Evolutionary conservation across 2,329 filamentous ascomycete genomes (phyloP), one percentile per base, ranked within the genome.

Genomic region (Apiospora saccharicola): DNA sequence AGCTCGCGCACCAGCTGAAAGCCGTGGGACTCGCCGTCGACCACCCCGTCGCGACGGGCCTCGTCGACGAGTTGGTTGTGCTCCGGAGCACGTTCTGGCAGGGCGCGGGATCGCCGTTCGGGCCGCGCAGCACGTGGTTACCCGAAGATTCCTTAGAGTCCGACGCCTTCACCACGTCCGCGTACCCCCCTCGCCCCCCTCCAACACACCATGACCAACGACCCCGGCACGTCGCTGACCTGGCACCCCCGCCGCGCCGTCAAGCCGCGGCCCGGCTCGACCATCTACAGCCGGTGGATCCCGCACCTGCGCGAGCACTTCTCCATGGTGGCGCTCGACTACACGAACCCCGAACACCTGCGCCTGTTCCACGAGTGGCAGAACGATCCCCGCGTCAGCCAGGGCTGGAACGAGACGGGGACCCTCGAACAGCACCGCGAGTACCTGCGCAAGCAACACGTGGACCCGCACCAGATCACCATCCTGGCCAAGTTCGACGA

Each of bases 361-460:
- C 83, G 85, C 22, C 85, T 94, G 6, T 95, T 96, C 85, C 91
- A 95, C 82, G 86, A 86, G 72, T 96, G 93, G 93, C 93, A 95
- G 82, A 96, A 96, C 78, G 93, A 95, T 79, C 93, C 93, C 70
- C 91, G 93, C 69, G 93, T 96, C 44, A 92, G 92, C 4, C 89
- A 92, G 78, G 93, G 93, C 4, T 95, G 93, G 93, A 93, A 94
- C 78, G 90, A 94, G 83, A 93, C 91, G 1, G 93, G 93, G 44
- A 93, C 92, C 1, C 82, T 94, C 68, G 92, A 94, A 43, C 87
- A 95, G 80, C 93, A 95, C 81, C 87, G 90, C 73, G 88, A 90
- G 77, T 95, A 96, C 80, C 86, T 95, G 70, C 86, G 88, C 43
- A 88, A 88, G 75, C 86, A 92, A 71, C 90, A 94, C 77, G 87